These are phyloP conservation scores for Aspergillus biplanus DNA, from an alignment of 495 filamentous ascomycete species.

Conservation along the genomic window DNA sequence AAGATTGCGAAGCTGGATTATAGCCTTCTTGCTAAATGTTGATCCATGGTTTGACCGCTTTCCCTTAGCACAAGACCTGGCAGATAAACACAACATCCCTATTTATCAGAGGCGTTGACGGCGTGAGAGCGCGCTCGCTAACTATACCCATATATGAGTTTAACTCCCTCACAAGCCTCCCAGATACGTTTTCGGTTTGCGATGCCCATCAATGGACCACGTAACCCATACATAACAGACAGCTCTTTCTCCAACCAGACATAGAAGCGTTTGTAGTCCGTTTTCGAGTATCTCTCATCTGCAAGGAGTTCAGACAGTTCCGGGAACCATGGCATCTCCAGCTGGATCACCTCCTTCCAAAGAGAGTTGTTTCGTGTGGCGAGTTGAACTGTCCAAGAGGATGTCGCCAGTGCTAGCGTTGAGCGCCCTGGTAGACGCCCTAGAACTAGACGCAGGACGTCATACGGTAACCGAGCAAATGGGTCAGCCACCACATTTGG, in stretches of 20 bases:
- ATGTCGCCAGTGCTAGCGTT: not conserved
- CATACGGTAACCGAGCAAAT: not conserved
- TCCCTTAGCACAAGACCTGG: not conserved
- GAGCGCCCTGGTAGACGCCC: not conserved
- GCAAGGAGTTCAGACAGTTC: not conserved
- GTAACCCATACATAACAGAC: slow-evolving; percentile 1
- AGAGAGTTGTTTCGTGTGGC: not conserved
- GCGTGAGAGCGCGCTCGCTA: not conserved
- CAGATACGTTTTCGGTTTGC: not conserved
- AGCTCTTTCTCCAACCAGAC: slow-evolving; percentile 2
- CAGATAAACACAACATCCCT: not conserved
- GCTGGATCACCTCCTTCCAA: not conserved
- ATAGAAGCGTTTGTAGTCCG: not conserved
- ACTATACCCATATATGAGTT: not conserved
- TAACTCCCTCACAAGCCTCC: not conserved
- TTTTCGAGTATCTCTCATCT: not conserved
- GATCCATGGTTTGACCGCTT: not conserved
- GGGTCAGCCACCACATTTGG: not conserved
- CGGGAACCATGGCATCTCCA: not conserved
- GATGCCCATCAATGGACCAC: not conserved
- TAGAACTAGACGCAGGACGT: not conserved
- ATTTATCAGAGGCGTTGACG: not conserved
- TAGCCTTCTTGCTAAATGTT: not conserved
- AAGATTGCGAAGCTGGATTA: not conserved
- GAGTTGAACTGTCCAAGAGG: not conserved